Percentiles rank a stretch among this genome's conserved stretches.
Conservation (phyloP, 2,329 filamentous ascomycete genomes). For the Sporothrix schenckii region DNA sequence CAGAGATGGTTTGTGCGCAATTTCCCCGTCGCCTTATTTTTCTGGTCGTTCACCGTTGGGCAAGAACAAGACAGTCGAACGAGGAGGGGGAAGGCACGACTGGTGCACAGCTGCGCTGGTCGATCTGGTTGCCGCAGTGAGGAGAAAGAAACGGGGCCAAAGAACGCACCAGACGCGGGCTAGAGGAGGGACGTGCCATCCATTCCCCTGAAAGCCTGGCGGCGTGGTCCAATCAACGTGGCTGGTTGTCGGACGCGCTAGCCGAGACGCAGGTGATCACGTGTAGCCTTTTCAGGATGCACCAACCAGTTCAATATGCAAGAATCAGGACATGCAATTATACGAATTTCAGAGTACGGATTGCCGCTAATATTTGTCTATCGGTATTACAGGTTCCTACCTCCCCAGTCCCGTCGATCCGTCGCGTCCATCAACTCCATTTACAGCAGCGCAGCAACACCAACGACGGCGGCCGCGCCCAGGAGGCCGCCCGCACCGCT, state of each 20-base stretch:
- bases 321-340: not conserved
- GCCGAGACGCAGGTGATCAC: conserved; percentile 16
- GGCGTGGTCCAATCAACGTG: conserved; percentile 7
- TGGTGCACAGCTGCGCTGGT: conserved; percentile 1
- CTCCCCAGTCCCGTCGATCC: not conserved
- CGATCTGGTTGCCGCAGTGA: conserved; percentile 30
- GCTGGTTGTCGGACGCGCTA: conserved; percentile 13
- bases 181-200: conserved; percentile 16
- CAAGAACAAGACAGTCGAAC: not conserved
- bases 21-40: conserved; percentile 8
- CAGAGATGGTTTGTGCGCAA: conserved; percentile 10
- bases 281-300: conserved; percentile 2
- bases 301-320: not conserved
- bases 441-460: conserved; percentile 29
- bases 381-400: not conserved
- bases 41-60: conserved; percentile 1
- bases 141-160: conserved; percentile 21
- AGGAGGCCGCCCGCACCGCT: conserved; percentile 4
- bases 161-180: not conserved
- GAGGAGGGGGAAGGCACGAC: conserved; percentile 22
- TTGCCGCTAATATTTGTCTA: not conserved
- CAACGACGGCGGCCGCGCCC: conserved; percentile 22
- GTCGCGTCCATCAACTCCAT: not conserved
- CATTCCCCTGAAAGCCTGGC: conserved; percentile 8
- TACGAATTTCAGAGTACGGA: not conserved